phyloP scores from a whole-genome alignment of 257 asterid species.

The Nicotiana undulata region DNA sequence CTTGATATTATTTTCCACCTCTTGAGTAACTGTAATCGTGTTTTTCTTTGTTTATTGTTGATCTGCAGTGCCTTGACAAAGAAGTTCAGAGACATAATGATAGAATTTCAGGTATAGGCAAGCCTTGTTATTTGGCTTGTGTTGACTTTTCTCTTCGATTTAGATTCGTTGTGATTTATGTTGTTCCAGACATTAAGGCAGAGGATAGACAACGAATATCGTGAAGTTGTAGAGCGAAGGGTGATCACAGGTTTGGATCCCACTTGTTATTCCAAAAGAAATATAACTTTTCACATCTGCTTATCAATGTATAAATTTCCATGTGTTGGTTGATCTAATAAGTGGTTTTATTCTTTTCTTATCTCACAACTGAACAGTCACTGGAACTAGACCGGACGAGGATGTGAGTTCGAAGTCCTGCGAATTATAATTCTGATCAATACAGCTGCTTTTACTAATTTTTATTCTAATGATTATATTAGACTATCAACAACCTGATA shows the following conservation, averaged over 20 bases:
- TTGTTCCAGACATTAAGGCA: constrained; percentile 54
- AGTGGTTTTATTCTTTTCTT: not conserved
- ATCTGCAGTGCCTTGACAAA: constrained; percentile 57
- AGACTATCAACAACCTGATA: constrained; percentile 75
- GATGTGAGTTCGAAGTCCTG: constrained; percentile 40
- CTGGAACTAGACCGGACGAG: constrained; percentile 84
- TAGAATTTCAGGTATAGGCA: constrained; percentile 63
- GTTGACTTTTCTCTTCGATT: not conserved
- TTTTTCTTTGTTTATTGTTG: not conserved
- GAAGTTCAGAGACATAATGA: constrained; percentile 68
- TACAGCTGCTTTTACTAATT: not conserved
- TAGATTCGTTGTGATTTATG: not conserved
- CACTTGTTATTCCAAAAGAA: not conserved
- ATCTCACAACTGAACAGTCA: constrained; percentile 39
- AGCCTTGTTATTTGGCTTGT: not conserved
- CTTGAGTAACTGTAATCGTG: constrained; percentile 3
- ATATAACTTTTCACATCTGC: not conserved
- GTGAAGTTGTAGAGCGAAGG: constrained; percentile 89
- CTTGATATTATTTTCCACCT: not conserved
- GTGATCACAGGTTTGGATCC: constrained; percentile 62
- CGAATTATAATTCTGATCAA: not conserved
- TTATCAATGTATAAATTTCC: not conserved
- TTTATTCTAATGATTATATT: constrained; percentile 20
- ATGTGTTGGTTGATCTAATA: constrained; percentile 6
- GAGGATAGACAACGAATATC: constrained; percentile 74